Evolutionary conservation across 768 basidiomycete genomes (phyloP).

Genomic region (Butyriboletus loyo): DNA sequence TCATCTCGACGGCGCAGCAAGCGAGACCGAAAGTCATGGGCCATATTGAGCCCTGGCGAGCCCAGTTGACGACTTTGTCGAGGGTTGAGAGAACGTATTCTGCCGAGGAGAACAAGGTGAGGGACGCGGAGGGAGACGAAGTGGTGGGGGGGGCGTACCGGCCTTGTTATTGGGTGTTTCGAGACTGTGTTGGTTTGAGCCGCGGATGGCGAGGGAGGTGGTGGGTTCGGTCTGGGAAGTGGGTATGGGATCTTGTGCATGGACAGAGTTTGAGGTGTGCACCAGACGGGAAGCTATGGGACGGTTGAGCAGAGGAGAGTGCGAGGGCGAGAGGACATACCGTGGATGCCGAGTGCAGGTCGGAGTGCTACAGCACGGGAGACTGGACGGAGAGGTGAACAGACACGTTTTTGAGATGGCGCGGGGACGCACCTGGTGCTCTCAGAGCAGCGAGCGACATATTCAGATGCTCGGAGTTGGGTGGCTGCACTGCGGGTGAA

Average conservation of each 20-base stretch:
- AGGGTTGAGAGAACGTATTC: slow-evolving; percentile 96
- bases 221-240: slow-evolving; percentile 50
- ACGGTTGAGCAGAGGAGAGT: slow-evolving; percentile 11
- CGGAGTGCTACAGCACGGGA: slow-evolving; percentile 43
- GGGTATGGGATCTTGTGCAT: slow-evolving; percentile 39
- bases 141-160: slow-evolving; percentile 45
- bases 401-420: slow-evolving; percentile 35
- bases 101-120: slow-evolving; percentile 26
- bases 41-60: slow-evolving; percentile 97
- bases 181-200: slow-evolving; percentile 81
- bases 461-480: not conserved
- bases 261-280: slow-evolving; percentile 49
- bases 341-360: slow-evolving; percentile 42
- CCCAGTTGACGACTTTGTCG: slow-evolving; percentile 98
- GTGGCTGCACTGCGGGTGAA: not conserved
- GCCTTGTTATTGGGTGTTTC: slow-evolving; percentile 89
- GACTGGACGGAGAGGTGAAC: slow-evolving; percentile 4
- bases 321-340: slow-evolving; percentile 26
- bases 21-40: slow-evolving; percentile 99
- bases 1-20: slow-evolving; percentile 99
- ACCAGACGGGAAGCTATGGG: slow-evolving; percentile 50
- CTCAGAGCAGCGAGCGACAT: slow-evolving; percentile 47
- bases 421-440: slow-evolving; percentile 29
- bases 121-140: not conserved
- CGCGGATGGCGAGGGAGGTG: slow-evolving; percentile 70